phyloP scores from a whole-genome alignment of 495 filamentous ascomycete genomes.

The Cryomyces minteri region DNA sequence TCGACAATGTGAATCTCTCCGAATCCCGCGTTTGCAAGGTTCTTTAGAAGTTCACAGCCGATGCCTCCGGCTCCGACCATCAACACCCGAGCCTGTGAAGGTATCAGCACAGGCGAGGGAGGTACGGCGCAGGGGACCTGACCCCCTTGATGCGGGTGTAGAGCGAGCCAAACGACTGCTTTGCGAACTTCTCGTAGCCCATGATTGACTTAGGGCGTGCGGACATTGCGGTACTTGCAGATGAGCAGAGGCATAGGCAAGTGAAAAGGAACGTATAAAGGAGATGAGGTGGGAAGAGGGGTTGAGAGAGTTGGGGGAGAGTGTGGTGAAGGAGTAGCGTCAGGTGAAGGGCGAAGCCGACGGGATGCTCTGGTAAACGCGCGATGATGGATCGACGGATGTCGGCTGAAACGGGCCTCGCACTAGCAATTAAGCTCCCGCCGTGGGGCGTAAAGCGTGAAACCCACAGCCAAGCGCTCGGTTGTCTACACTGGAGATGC shows the following conservation, averaged over 20 bases:
- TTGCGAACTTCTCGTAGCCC: conserved; percentile 18
- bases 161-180: conserved; percentile 45
- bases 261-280: neutral
- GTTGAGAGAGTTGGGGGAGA: neutral
- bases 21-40: conserved; percentile 84
- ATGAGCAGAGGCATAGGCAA: no score
- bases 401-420: no score
- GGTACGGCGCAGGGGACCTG: neutral
- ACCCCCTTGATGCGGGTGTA: conserved; percentile 50
- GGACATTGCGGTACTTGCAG: neutral
- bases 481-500: no score
- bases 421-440: no score
- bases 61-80: conserved; percentile 96
- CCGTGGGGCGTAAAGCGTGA: no score
- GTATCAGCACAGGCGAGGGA: conserved; percentile 3
- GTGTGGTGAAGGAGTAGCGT: neutral
- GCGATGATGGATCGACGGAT: no score
- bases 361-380: no score
- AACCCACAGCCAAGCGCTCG: no score
- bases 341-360: no score
- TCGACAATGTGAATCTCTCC: conserved; percentile 93
- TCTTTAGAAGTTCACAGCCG: conserved; percentile 94
- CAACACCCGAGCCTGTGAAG: conserved; percentile 60
- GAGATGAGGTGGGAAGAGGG: conserved; percentile 1
- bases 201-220: conserved; percentile 5